A percentile compares a stretch with the other conserved stretches of the same genome.
Conservation (phyloP, 306 rosid genomes). For the Amphicarpaea edgeworthii region DNA sequence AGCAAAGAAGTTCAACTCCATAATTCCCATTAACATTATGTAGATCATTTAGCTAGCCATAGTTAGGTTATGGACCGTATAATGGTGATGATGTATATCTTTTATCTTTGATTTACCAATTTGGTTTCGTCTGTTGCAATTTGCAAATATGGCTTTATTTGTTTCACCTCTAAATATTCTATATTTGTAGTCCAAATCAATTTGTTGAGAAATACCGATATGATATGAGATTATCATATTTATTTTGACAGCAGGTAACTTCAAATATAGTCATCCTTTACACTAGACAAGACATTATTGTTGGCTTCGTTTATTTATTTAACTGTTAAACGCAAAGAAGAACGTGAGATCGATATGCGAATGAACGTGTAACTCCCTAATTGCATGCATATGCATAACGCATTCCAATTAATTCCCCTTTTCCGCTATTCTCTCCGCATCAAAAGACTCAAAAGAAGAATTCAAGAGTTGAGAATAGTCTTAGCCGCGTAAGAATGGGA, state of each 20-base stretch:
- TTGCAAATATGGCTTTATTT: not conserved
- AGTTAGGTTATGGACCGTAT: not conserved
- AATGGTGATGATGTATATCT: not conserved
- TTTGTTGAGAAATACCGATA: no score
- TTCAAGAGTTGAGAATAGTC: conserved; percentile 11
- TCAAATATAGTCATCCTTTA: no score
- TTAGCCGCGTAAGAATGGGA: conserved; percentile 30
- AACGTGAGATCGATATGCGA: not conserved
- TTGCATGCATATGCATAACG: no score
- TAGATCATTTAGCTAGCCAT: not conserved
- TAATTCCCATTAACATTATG: not conserved
- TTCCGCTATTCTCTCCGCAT: conserved; percentile 41
- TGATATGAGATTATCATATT: no score
- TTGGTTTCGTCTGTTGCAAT: not conserved
- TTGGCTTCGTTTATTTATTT: not conserved
- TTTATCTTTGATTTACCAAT: not conserved
- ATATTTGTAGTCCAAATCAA: no score
- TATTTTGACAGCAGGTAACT: no score
- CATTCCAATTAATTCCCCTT: conserved; percentile 31
- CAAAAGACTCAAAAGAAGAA: not conserved
- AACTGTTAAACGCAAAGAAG: conserved; percentile 10
- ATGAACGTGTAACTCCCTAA: conserved; percentile 31
- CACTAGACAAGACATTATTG: no score
- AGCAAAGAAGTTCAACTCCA: not conserved
- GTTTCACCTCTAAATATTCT: no score